Evolutionary conservation across 257 asterid genomes (phyloP).

Genomic region (Plantago elongata): DNA sequence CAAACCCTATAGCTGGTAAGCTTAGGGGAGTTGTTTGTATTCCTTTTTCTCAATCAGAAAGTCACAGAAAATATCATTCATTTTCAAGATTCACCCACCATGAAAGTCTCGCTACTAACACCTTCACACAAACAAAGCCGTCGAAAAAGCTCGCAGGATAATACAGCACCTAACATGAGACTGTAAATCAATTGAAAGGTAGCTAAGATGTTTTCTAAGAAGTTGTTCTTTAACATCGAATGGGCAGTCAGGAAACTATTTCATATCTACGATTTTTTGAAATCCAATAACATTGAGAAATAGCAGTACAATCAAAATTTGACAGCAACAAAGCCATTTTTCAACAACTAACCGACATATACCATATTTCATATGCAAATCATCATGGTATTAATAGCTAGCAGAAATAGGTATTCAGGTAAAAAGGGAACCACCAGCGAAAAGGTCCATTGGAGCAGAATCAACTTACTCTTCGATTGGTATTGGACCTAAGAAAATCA

Average conservation of each 20-base stretch:
- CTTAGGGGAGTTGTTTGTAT: background rate
- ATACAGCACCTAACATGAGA: too few relatives aligned
- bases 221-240: too few relatives aligned
- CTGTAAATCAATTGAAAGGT: too few relatives aligned
- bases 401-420: background rate
- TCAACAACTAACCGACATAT: background rate
- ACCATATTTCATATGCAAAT: background rate
- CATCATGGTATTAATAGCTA: background rate
- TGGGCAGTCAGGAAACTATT: too few relatives aligned
- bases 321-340: background rate
- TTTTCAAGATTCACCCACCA: too few relatives aligned
- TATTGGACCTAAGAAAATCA: constrained; percentile 83
- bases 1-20: background rate
- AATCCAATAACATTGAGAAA: too few relatives aligned
- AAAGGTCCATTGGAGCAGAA: background rate
- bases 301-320: background rate
- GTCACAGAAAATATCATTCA: background rate
- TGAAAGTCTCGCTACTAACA: too few relatives aligned
- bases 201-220: too few relatives aligned
- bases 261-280: too few relatives aligned
- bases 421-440: background rate
- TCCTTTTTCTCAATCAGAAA: background rate
- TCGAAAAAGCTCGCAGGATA: too few relatives aligned
- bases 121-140: too few relatives aligned
- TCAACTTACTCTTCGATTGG: constrained; percentile 76